Evolutionary conservation across 805 yeast species (phyloP), one percentile per base, ranked within the genome.

Genomic region (Kregervanrija pseudodelftensis): DNA sequence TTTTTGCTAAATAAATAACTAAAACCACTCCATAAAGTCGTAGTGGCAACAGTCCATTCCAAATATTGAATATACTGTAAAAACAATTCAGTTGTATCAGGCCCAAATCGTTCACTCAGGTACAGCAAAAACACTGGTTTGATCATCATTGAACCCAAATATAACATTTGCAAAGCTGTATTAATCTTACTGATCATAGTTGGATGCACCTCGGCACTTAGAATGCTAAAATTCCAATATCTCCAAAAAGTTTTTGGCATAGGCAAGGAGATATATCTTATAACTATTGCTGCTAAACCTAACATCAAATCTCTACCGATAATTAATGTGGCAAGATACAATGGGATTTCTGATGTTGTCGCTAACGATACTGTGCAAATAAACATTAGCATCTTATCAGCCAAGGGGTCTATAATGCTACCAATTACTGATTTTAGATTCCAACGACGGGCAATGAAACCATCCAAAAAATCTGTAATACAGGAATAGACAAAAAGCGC

Each of bases 161-260:
- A 90, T 2, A 85, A 59, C 97, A 93, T 91, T 61, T 93, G 99
- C 49, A 93, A 73, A 1, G 82, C 87, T 0, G 99, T 93, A 66
- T 93, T 93, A 63, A 80, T 74, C 60, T 91, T 91, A 11, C 96
- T 88, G 17, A 95, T 78, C 34, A 72, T 67, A 5, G 95, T 87
- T 1, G 99, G 99, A 47, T 74, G 85, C 2, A 95, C 95, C 46
- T 85, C 87, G 1, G 88, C 95, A 17, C 89, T 82, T 4, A 84
- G 91, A 48, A 79, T 76, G 49, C 79, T 75, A 64, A 91, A 75
- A 61, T 93, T 95, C 74, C 88, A 81, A 60, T 72, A 88, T 45
- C 93, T 70, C 16, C 59, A 52, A 50, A 86, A 70, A 0, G 95
- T 85, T 54, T 76, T 80, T 13, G 96, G 96, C 1, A 77, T 66